phyloP scores from a whole-genome alignment of 805 yeast genomes.

The Wickerhamomyces kurtzmanii region DNA sequence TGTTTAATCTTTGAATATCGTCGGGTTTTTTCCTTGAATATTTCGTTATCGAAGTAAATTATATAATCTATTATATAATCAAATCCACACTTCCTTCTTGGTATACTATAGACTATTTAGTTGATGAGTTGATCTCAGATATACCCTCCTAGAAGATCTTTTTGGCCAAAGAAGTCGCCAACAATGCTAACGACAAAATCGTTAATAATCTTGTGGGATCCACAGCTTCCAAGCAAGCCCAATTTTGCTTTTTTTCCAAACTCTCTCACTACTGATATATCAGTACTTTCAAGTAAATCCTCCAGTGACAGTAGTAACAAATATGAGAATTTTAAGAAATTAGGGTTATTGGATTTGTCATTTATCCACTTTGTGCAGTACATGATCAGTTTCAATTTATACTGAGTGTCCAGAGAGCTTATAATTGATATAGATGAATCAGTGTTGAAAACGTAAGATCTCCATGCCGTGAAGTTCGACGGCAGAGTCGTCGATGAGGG shows the following conservation, averaged over 20 bases:
- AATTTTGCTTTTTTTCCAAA: constrained; percentile 10
- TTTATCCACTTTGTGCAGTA: constrained; percentile 14
- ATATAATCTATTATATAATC: too few species aligned
- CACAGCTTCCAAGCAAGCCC: constrained; percentile 2
- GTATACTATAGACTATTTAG: too few species aligned
- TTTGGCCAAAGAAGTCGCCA: constrained; percentile 8
- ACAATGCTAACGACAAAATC: constrained; percentile 6
- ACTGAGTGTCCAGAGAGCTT: constrained; percentile 11
- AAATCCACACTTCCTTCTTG: too few species aligned
- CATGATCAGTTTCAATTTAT: constrained; percentile 9
- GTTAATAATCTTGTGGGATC: constrained; percentile 5
- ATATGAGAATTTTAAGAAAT: constrained; percentile 3
- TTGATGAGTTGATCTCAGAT: too few species aligned
- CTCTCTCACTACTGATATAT: constrained; percentile 10
- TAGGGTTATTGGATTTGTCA: constrained; percentile 7
- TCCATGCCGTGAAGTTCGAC: constrained; percentile 15
- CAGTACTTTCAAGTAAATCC: constrained; percentile 8
- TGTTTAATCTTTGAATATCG: too few species aligned
- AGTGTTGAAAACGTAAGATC: constrained; percentile 8
- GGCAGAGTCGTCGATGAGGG: constrained; percentile 13
- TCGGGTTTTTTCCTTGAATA: too few species aligned
- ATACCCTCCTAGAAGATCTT: too few species aligned
- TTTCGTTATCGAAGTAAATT: too few species aligned
- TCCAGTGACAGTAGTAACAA: constrained; percentile 13
- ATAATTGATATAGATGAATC: constrained; percentile 7